These are phyloP conservation scores for Dendrothele bispora DNA, from an alignment of 768 basidiomycete species.

Conservation along the genomic window DNA sequence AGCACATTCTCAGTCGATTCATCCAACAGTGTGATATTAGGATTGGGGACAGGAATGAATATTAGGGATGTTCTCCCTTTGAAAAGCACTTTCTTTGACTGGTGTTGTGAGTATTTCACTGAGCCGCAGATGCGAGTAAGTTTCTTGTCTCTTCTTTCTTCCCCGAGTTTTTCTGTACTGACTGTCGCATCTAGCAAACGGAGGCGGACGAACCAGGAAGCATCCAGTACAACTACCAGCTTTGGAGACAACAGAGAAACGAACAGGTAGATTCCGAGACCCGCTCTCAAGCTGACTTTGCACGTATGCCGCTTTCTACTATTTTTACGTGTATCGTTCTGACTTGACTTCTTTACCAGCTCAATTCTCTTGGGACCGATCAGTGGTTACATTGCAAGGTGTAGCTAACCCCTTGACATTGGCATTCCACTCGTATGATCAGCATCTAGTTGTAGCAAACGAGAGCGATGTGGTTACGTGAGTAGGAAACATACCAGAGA, in stretches of 20 bases:
- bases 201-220: conserved; percentile 97
- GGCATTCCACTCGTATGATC: conserved; percentile 91
- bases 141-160: conserved; percentile 2
- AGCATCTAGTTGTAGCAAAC: conserved; percentile 83
- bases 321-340: conserved; percentile 1
- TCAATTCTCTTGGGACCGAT: conserved; percentile 67
- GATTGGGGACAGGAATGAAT: conserved; percentile 76
- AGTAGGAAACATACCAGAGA: conserved; percentile 13
- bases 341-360: conserved; percentile 36
- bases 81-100: conserved; percentile 92
- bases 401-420: conserved; percentile 67
- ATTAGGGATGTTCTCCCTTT: conserved; percentile 86
- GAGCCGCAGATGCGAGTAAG: conserved; percentile 98
- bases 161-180: conserved; percentile 11
- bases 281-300: conserved; percentile 63
- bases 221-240: conserved; percentile 89
- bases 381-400: conserved; percentile 64
- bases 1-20: conserved; percentile 82
- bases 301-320: conserved; percentile 52
- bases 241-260: conserved; percentile 91
- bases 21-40: conserved; percentile 67
- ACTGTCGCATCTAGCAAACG: conserved; percentile 61
- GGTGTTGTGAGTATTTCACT: conserved; percentile 96
- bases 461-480: conserved; percentile 86
- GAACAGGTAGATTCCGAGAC: conserved; percentile 77